phyloP scores from a whole-genome alignment of 345 rosid species.

The Rhodamnia argentea region DNA sequence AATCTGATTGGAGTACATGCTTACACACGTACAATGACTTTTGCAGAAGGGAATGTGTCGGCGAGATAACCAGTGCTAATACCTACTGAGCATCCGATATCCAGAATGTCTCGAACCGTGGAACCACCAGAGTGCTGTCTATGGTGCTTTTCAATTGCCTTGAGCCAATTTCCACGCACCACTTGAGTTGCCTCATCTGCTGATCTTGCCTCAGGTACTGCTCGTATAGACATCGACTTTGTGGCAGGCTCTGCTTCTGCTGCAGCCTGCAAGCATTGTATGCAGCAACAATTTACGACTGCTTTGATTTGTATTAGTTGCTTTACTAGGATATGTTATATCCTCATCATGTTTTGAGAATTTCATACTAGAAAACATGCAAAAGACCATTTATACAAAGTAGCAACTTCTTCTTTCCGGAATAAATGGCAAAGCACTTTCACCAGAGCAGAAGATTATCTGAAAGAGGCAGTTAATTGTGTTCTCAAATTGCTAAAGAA shows the following conservation, averaged over 20 bases:
- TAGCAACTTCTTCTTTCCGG: not conserved
- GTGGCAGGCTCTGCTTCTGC: constrained; percentile 70
- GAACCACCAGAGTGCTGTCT: constrained; percentile 22
- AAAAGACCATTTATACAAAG: not conserved
- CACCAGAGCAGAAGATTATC: not conserved
- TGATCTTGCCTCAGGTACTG: constrained; percentile 40
- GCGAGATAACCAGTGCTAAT: constrained; percentile 47
- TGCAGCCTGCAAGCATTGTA: constrained; percentile 29
- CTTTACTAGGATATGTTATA: not conserved
- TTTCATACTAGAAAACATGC: not conserved
- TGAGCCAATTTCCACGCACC: constrained; percentile 51
- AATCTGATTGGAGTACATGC: not conserved
- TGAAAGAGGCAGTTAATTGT: not conserved
- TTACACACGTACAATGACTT: constrained; percentile 29
- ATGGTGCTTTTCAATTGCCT: constrained; percentile 35
- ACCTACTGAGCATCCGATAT: constrained; percentile 64
- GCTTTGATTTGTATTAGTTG: not conserved
- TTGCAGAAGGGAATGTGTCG: constrained; percentile 34
- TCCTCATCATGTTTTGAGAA: not conserved
- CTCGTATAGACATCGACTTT: constrained; percentile 36
- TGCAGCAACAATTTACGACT: not conserved
- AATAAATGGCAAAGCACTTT: not conserved
- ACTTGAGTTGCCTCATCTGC: constrained; percentile 32
- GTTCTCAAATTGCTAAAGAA: not conserved
- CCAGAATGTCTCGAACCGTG: constrained; percentile 30